These are phyloP conservation scores for Jackrogersella multiformis DNA, from an alignment of 495 filamentous ascomycete genomes.

Conservation along the genomic window DNA sequence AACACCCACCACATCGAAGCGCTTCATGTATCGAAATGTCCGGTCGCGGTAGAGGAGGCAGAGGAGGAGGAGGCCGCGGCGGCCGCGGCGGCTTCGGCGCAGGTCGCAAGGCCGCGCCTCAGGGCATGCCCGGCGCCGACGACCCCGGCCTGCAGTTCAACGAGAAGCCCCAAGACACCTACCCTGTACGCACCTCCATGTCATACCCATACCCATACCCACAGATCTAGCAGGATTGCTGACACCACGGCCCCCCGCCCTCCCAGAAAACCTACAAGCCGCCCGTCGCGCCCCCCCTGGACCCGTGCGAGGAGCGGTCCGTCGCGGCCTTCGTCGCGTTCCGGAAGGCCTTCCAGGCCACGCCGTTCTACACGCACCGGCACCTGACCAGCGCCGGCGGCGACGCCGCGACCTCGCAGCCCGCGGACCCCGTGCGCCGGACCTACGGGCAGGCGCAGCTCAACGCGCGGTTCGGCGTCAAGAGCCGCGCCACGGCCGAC, in stretches of 20 bases:
- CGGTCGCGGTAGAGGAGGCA: slow-evolving; percentile 42
- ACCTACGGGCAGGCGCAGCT: slow-evolving; percentile 60
- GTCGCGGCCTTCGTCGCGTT: slow-evolving; percentile 58
- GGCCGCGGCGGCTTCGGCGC: slow-evolving; percentile 48
- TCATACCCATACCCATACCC: background rate
- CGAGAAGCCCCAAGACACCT: slow-evolving; percentile 44
- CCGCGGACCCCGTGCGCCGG: slow-evolving; percentile 38
- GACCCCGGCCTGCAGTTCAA: slow-evolving; percentile 44
- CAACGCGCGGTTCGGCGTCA: slow-evolving; percentile 59
- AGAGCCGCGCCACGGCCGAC: slow-evolving; percentile 58
- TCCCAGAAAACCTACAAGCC: slow-evolving; percentile 52
- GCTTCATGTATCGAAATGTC: slow-evolving; percentile 40
- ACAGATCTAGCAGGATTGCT: background rate
- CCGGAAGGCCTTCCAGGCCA: slow-evolving; percentile 58
- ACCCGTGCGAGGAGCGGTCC: slow-evolving; percentile 52
- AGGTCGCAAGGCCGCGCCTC: slow-evolving; percentile 42
- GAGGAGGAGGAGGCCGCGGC: slow-evolving; percentile 46
- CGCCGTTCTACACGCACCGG: slow-evolving; percentile 60
- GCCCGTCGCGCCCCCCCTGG: slow-evolving; percentile 51
- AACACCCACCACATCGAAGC: background rate
- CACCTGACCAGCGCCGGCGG: slow-evolving; percentile 34
- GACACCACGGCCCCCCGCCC: background rate
- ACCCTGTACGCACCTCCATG: slow-evolving; percentile 31
- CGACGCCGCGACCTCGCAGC: slow-evolving; percentile 31
- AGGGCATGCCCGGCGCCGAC: slow-evolving; percentile 48